Base-by-base conservation (phyloP, 805 yeast species). In the Zygotorulaspora florentina region DNA sequence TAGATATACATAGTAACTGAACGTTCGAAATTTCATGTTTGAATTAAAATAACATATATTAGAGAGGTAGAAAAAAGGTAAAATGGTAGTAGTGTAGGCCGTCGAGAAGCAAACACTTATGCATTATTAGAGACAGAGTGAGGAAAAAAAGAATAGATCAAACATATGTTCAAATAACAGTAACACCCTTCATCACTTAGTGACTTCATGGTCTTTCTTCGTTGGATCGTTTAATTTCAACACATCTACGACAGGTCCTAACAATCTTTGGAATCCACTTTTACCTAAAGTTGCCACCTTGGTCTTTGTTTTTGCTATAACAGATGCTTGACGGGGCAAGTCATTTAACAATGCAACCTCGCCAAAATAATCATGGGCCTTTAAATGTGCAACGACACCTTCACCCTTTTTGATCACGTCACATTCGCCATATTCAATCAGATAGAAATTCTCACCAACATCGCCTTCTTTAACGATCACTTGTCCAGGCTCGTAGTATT, bases 191-290 rank as follows among this genome's bases (percentile, higher is more conserved):
- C 28, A 26, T 25, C 36, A 40, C 35, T 45, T 45, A 37, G 28
- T 40, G 29, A 39, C 40, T 20, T 26, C 40, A 16, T 45, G 44
- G 6, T 20, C 42, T 23, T 39, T 50, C 36, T 53, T 52, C 23
- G 88, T 85, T 43, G 97, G 97, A 66, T 88, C 96, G 60, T 87
- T 88, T 48, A 83, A 72, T 67, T 86, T 85, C 62, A 90, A 76
- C 35, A 87, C 88, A 47, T 86, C 95, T 17, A 89, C 95, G 2
- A 89, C 96, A 29, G 96, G 96, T 2, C 99, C 99, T 52, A 93
- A 75, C 56, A 93, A 75, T 67, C 98, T 81, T 68, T 88, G 90
- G 73, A 93, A 93, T 0, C 96, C 98, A 51, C 85, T 78, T 70
- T 91, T 88, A 51, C 87, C 95, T 57, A 93, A 75, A 3, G 93